Conservation (phyloP, 305 asterid species). For the Fraxinus albicans region DNA sequence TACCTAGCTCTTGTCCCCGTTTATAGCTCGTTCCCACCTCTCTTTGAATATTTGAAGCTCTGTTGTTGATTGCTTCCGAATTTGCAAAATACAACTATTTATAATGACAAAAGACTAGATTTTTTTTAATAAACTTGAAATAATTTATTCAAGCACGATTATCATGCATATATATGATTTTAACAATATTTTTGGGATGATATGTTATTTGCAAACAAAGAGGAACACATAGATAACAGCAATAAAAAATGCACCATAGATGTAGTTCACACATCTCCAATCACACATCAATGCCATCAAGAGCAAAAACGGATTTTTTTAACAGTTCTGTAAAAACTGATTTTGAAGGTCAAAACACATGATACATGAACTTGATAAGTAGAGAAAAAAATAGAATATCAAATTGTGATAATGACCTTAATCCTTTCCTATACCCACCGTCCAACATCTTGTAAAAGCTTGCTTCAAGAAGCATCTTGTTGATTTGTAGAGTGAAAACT, state of each 20-base stretch:
- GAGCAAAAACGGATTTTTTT: background rate
- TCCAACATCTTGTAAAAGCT: slow-evolving; percentile 69
- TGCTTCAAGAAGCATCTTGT: slow-evolving; percentile 74
- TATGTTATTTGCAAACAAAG: background rate
- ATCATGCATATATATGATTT: background rate
- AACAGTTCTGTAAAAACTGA: slow-evolving; percentile 29
- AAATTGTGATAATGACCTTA: slow-evolving; percentile 37
- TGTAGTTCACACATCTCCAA: slow-evolving; percentile 45
- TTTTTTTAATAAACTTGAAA: background rate
- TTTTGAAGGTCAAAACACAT: slow-evolving; percentile 39
- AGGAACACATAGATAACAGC: background rate
- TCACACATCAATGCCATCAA: slow-evolving; percentile 41
- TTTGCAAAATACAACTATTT: slow-evolving; percentile 35
- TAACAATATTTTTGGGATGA: background rate
- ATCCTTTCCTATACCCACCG: slow-evolving; percentile 69
- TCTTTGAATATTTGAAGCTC: slow-evolving; percentile 69
- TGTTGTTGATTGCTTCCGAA: slow-evolving; percentile 64
- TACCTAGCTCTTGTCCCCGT: slow-evolving; percentile 62
- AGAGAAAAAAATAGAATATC: background rate
- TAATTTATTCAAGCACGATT: background rate
- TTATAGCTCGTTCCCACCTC: slow-evolving; percentile 75
- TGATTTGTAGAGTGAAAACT: slow-evolving; percentile 34
- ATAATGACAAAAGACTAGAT: background rate
- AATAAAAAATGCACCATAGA: background rate
- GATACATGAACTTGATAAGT: background rate